These are phyloP conservation scores for Mrakia frigida DNA, from an alignment of 768 basidiomycete species.

Conservation along the genomic window DNA sequence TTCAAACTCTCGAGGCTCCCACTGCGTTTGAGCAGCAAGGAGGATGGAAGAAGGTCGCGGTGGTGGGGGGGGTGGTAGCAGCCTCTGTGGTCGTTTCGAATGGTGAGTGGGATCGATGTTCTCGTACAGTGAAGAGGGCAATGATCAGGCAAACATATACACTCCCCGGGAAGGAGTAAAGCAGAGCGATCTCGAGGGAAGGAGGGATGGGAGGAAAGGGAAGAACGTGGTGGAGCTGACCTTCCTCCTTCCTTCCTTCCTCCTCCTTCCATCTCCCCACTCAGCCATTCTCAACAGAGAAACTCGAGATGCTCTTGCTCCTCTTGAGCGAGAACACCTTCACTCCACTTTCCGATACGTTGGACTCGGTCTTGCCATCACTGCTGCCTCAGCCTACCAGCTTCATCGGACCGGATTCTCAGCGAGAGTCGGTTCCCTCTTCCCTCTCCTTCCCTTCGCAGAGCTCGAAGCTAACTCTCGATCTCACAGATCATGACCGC, in stretches of 20 bases:
- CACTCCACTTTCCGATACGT: slow-evolving; percentile 79
- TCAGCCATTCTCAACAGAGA: slow-evolving; percentile 59
- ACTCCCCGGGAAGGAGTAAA: not conserved
- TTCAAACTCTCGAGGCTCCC: not conserved
- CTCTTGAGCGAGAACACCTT: slow-evolving; percentile 61
- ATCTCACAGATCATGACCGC: slow-evolving; percentile 67
- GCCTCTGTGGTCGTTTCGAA: not conserved
- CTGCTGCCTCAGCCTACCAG: slow-evolving; percentile 73
- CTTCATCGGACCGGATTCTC: slow-evolving; percentile 16
- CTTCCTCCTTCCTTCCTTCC: not conserved
- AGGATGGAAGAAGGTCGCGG: slow-evolving; percentile 26
- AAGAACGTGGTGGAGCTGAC: not conserved
- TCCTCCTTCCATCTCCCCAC: not conserved
- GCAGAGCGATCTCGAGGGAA: not conserved
- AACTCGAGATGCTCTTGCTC: slow-evolving; percentile 62
- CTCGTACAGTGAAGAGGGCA: no score
- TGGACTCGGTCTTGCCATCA: slow-evolving; percentile 59
- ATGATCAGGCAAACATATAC: no score
- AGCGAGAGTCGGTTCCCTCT: not conserved
- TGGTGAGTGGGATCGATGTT: not conserved
- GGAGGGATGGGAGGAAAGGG: not conserved
- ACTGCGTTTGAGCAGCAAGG: slow-evolving; percentile 22
- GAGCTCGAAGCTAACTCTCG: slow-evolving; percentile 49
- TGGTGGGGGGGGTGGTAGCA: not conserved
- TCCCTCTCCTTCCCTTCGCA: slow-evolving; percentile 29